Percentiles rank a stretch among this genome's conserved stretches.
These are phyloP conservation scores for Microsporum canis DNA, from an alignment of 2,329 filamentous ascomycete species.

Conservation along the genomic window DNA sequence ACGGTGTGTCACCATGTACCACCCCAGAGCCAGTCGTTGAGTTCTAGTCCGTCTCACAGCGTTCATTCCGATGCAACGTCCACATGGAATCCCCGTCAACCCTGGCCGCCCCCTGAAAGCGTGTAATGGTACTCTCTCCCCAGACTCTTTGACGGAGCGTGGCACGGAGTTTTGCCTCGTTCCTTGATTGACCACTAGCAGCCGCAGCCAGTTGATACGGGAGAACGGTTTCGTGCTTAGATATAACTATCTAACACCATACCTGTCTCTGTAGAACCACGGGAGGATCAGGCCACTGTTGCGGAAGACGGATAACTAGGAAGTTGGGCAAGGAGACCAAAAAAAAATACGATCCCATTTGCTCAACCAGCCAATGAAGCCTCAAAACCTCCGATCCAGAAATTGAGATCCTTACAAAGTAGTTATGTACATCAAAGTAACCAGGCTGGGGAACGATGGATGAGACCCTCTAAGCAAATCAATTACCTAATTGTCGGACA, in stretches of 20 bases:
- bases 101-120: neutral
- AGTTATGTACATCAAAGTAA: too few relatives aligned
- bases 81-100: neutral
- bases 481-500: neutral
- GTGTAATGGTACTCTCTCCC: neutral
- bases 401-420: too few relatives aligned
- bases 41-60: neutral
- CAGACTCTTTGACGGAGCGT: neutral
- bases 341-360: neutral
- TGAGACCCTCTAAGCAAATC: neutral
- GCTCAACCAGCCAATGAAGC: neutral
- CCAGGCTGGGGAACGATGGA: neutral
- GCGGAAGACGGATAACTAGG: neutral
- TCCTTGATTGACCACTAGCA: neutral
- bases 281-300: neutral
- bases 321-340: neutral
- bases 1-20: neutral
- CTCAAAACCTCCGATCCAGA: neutral
- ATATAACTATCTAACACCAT: neutral
- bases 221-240: neutral
- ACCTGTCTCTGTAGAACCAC: neutral
- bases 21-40: neutral
- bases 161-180: neutral
- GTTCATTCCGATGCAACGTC: neutral
- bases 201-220: neutral